phyloP scores from a whole-genome alignment of 148 eudicot species.

The Fagopyrum tataricum region DNA sequence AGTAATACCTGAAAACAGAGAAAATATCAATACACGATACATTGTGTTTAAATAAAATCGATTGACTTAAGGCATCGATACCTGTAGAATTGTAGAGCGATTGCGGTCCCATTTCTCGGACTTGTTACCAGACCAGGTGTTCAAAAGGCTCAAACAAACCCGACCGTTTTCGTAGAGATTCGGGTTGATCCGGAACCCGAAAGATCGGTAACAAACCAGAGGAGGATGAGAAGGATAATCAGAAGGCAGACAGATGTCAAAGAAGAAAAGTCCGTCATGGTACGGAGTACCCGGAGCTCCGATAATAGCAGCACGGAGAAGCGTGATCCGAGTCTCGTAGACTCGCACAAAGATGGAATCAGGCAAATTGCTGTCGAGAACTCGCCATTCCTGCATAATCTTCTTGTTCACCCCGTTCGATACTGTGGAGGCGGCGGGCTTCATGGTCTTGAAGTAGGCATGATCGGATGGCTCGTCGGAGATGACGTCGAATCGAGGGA shows the following conservation, averaged over 20 bases:
- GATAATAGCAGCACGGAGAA: constrained; percentile 66
- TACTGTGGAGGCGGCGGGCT: neutral
- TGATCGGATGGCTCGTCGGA: constrained; percentile 37
- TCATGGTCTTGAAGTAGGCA: constrained; percentile 14
- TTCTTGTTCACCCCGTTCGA: constrained; percentile 20
- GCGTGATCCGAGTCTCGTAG: constrained; percentile 58
- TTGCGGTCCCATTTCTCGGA: constrained; percentile 47
- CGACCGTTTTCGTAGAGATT: constrained; percentile 46
- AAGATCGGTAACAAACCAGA: constrained; percentile 34
- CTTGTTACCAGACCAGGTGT: constrained; percentile 59
- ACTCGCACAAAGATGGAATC: constrained; percentile 57
- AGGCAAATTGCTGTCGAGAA: constrained; percentile 44
- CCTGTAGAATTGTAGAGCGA: constrained; percentile 52
- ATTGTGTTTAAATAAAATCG: neutral
- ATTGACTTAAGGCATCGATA: constrained; percentile 14
- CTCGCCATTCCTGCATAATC: constrained; percentile 71
- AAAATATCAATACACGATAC: neutral
- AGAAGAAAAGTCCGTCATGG: constrained; percentile 71
- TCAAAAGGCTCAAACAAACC: constrained; percentile 67
- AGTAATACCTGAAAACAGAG: constrained; percentile 44
- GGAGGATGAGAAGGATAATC: constrained; percentile 67
- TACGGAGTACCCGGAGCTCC: constrained; percentile 84
- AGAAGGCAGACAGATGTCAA: constrained; percentile 53
- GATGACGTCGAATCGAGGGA: constrained; percentile 51
- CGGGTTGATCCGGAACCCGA: constrained; percentile 66